Conservation (phyloP, 345 rosid genomes). For the Populus alba region DNA sequence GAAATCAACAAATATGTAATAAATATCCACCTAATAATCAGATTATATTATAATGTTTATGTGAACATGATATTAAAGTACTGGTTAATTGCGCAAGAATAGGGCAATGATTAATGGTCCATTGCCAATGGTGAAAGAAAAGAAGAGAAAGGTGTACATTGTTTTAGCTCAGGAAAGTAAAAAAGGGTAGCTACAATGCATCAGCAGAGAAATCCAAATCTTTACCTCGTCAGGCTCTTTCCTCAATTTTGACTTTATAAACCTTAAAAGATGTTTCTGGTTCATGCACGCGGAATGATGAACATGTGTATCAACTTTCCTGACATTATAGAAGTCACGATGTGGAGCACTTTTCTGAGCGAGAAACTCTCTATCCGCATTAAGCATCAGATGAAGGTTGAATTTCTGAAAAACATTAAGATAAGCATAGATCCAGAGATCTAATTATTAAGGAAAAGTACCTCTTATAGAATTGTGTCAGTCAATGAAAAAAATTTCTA, state of each 20-base stretch:
- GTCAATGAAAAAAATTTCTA: conserved; percentile 19
- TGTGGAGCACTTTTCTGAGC: conserved; percentile 99
- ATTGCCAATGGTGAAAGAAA: background rate
- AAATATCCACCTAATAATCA: conserved; percentile 2
- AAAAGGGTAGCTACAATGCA: background rate
- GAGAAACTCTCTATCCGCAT: conserved; percentile 92
- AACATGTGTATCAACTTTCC: conserved; percentile 98
- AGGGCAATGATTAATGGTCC: background rate
- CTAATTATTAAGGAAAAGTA: conserved; percentile 9
- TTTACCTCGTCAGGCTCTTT: conserved; percentile 98
- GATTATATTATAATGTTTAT: background rate
- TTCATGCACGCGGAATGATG: conserved; percentile 99
- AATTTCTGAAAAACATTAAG: conserved; percentile 62
- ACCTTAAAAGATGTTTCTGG: conserved; percentile 97
- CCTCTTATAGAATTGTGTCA: background rate
- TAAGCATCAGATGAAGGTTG: conserved; percentile 98
- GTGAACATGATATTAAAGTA: background rate
- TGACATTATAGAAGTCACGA: conserved; percentile 96
- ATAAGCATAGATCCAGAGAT: conserved; percentile 13
- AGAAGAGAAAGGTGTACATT: background rate
- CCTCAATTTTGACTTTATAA: conserved; percentile 93
- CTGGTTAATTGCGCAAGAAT: background rate
- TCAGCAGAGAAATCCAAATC: background rate
- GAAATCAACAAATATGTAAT: background rate
- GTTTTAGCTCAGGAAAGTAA: background rate